Base-by-base conservation (phyloP, 129 eudicot species). In the Cynara cardunculus region DNA sequence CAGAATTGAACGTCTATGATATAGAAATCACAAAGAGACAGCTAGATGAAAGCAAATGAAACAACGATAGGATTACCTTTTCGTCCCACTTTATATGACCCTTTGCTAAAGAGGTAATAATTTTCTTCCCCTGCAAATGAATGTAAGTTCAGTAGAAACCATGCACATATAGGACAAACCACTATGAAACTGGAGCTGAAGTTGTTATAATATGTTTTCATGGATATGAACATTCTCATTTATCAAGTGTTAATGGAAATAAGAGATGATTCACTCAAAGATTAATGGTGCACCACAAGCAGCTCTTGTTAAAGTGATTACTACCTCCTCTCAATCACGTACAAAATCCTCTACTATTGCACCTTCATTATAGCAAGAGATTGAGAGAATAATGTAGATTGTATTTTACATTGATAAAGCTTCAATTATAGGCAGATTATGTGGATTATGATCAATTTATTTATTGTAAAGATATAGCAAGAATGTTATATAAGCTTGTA, bases 71-170 rank as follows among this genome's bases (percentile, higher is more conserved):
- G 35, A 73, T 67, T 86, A 94, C 98, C 98, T 94, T 84, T 94
- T 69, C 97, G 84, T 44, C 98, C 98, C 84, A 92, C 97, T 87
- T 92, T 94, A 85, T 89, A 94, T 2, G 90, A 92, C 73, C 97
- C 98, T 81, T 89, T 86, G 39, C 83, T 78, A 78, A 90, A 94
- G 77, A 94, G 69, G 80, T 87, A 94, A 80, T 94, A 94, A 76
- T 70, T 86, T 46, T 90, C 89, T 81, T 94, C 98, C 72, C 97
- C 98, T 94, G 96, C 74, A 62, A 80, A 80, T 74, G 64, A 37
- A 78, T 19, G 71, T 69, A 87, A 79, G 65, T 72, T 88, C 56
- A 81, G 70, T 75, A 64, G 2, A 80, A 21, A 79, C 21, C 70
- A 76, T 76, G 26, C 16, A 41, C 18, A 24, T 24, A 49, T n/a